Conservation (phyloP, 257 asterid genomes). For the Salvia rosmarinus region DNA sequence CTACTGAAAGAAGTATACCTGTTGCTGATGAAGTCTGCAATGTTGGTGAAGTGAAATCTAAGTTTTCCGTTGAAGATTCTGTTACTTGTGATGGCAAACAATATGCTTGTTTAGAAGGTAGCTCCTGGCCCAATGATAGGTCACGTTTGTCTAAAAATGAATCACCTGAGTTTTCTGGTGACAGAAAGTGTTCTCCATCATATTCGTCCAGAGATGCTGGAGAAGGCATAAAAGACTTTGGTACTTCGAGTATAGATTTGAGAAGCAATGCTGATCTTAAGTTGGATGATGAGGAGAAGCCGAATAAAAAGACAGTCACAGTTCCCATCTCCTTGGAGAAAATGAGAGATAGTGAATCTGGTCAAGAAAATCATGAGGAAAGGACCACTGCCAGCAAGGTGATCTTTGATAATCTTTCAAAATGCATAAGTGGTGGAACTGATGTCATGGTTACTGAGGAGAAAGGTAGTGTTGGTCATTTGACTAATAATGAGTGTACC, state of each 20-base stretch:
- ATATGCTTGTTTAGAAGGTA: conserved; percentile 32
- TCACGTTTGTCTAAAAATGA: conserved; percentile 33
- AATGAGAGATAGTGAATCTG: conserved; percentile 35
- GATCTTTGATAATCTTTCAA: conserved; percentile 27
- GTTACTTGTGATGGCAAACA: conserved; percentile 41
- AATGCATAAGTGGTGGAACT: conserved; percentile 30
- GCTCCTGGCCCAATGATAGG: conserved; percentile 41
- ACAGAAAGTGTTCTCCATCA: conserved; percentile 34
- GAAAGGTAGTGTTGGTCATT: conserved; percentile 24
- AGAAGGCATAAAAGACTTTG: conserved; percentile 28
- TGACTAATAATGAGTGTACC: conserved; percentile 33
- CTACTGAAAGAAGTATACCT: conserved; percentile 54
- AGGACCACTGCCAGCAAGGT: conserved; percentile 25
- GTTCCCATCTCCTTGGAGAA: conserved; percentile 32
- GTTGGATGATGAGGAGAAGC: conserved; percentile 30
- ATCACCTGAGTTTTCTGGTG: conserved; percentile 36
- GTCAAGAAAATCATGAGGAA: conserved; percentile 38
- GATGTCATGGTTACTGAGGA: conserved; percentile 32
- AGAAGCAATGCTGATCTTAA: conserved; percentile 34
- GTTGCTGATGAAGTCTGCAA: conserved; percentile 47
- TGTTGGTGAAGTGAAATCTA: conserved; percentile 56
- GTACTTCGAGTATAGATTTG: conserved; percentile 26
- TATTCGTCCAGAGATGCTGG: conserved; percentile 30
- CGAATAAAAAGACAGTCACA: conserved; percentile 30
- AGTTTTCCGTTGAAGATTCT: conserved; percentile 40